Evolutionary conservation across 2,329 filamentous ascomycete species (phyloP).

Genomic region (Aspergillus oerlinghausenensis): DNA sequence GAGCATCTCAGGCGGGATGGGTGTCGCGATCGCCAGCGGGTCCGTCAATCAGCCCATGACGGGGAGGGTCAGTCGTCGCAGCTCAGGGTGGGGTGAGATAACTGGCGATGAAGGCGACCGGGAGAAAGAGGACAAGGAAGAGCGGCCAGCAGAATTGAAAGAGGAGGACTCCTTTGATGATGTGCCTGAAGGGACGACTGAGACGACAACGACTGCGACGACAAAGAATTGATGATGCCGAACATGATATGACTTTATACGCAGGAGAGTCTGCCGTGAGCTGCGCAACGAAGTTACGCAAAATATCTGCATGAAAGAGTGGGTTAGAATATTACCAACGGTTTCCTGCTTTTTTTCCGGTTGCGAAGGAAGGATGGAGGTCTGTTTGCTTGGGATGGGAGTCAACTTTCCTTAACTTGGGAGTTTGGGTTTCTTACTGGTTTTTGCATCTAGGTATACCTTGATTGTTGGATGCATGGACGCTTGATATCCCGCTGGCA

Average conservation of each 20-base stretch:
- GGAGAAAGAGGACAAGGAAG: conserved; percentile 19
- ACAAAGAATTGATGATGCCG: background rate
- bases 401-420: background rate
- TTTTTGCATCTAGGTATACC: background rate
- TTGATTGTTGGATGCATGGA: background rate
- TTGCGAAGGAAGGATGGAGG: conserved; percentile 4
- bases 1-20: conserved; percentile 59
- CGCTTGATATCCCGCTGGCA: background rate
- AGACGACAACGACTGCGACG: background rate
- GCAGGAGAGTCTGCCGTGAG: background rate
- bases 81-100: conserved; percentile 44
- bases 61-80: conserved; percentile 39
- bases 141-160: background rate
- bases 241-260: background rate
- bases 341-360: conserved; percentile 3
- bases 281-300: conserved; percentile 7
- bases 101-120: conserved; percentile 34
- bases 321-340: conserved; percentile 4
- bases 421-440: background rate
- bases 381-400: background rate
- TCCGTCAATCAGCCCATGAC: conserved; percentile 19
- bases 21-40: conserved; percentile 53
- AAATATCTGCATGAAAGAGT: conserved; percentile 6
- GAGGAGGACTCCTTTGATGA: conserved; percentile 31
- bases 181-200: conserved; percentile 9